Base-by-base conservation (phyloP, 176 grass and related monocot genomes). In the Rhynchospora breviuscula region DNA sequence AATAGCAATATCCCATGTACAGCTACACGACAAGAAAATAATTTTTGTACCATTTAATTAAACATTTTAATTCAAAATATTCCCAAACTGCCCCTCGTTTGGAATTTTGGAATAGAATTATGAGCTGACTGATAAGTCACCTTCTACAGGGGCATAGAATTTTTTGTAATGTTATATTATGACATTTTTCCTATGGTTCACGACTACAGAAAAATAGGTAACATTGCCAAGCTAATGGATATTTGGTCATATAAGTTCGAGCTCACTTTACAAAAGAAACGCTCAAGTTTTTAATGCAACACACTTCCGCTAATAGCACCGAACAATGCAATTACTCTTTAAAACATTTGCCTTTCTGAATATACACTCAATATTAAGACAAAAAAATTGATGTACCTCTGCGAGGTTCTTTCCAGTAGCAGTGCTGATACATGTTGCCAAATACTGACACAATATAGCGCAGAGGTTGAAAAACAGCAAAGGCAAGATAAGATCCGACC, bases 361-460 rank as follows among this genome's bases (percentile, higher is more conserved):
- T 77, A 56, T 33, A 18, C 67, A n/a, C 3, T 52, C 46, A 7
- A 52, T 53, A 49, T 52, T 75, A 22, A 9, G 13, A 74, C 12
- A 29, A 3, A 59, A 22, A 73, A 74, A 23, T 52, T 3, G 3
- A 25, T 52, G 11, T 53, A 97, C 94, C 94, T 97, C 86, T 49
- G 94, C 91, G 60, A 97, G 91, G 83, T 88, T 93, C 66, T 88
- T 97, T 82, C 89, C 89, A 6, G 94, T 93, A 67, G 89, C 91
- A 21, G 81, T 93, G 84, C 89, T 90, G 83, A 97, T 90, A 84
- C 94, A 93, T 54, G 89, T 89, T 52, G 91, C 91, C 23, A 97
- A 84, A 64, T 93, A 97, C 88, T 97, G 94, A 77, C 88, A 97
- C 56, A 97, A 78, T 82, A 97, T 97, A 65, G 94, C 94, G 62